Base-by-base conservation (phyloP, 2,329 filamentous ascomycete genomes). In the Xylaria sp. region DNA sequence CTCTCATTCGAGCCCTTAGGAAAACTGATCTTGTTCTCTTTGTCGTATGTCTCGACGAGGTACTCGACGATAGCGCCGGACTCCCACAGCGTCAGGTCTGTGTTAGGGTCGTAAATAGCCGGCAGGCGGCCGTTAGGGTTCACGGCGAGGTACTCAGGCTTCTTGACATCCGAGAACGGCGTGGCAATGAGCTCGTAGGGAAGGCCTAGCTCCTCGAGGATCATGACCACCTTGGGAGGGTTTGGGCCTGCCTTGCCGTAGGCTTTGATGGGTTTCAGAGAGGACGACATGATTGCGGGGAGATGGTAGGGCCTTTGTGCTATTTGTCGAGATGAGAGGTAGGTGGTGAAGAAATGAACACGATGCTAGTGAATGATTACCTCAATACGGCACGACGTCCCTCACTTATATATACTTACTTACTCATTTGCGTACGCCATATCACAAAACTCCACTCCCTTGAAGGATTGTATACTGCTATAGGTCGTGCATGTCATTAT, bases 21-120 rank as follows among this genome's bases (percentile, higher is more conserved):
- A 68, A 81, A 83, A 56, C 77, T 79, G 27, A 84, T 64, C 55
- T 77, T 78, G 48, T 76, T 70, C 1, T 79, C 73, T 24, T 72
- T 79, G 72, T 85, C 83, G 76, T 85, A 70, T 12, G 63, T 67
- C 21, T 75, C 67, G 17, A 74, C 51, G 11, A 75, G 66, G 32
- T 73, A 74, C 42, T 69, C 66, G 39, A 72, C 9, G 55, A 74
- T 73, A 42, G 71, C 73, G 45, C 72, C 72, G 1, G 72, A 73
- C 58, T 75, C 73, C 72, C 71, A 75, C 30, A 75, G 61, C 6
- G 65, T 70, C 21, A 74, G 17, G 36, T 48, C 65, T 1, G 65
- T 69, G 42, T 75, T 74, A 2, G 71, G 71, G 53, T 74, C 71
- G 14, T 71, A 54, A 32, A 74, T 73, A 34, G 68, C 72, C 0